phyloP scores from a whole-genome alignment of 2,329 filamentous ascomycete species.

The Fusarium xyrophilum region DNA sequence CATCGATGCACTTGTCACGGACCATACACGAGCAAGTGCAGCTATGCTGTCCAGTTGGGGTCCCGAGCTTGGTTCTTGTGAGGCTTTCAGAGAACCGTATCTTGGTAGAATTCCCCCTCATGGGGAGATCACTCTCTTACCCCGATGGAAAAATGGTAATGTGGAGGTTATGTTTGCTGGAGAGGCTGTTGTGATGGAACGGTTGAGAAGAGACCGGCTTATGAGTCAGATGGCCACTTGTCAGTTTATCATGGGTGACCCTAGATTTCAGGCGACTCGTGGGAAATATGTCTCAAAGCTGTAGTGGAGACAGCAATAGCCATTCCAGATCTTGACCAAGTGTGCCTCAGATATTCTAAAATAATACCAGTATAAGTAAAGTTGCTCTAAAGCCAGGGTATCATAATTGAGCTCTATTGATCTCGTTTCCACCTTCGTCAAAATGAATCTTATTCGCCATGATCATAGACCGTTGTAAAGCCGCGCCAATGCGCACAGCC shows the following conservation, averaged over 20 bases:
- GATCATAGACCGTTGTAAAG: conserved; percentile 64
- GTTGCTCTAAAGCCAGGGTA: fast-evolving
- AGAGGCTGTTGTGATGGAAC: conserved; percentile 4
- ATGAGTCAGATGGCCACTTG: conserved; percentile 7
- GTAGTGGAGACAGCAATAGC: background rate
- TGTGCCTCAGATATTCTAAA: background rate
- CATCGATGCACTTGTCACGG: conserved; percentile 1
- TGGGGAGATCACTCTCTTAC: conserved; percentile 12
- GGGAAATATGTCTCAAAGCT: background rate
- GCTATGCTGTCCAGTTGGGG: conserved; percentile 11
- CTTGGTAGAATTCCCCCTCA: conserved; percentile 1
- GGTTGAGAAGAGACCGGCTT: background rate
- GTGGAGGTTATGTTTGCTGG: conserved; percentile 11
- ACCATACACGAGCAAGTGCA: conserved; percentile 1
- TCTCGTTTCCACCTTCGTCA: conserved; percentile 47
- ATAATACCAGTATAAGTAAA: no score
- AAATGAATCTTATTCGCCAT: conserved; percentile 65
- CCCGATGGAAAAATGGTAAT: background rate
- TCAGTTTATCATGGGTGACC: background rate
- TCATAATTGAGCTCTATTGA: conserved; percentile 1
- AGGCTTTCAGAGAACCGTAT: conserved; percentile 12
- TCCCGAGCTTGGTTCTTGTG: conserved; percentile 8
- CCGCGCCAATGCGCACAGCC: conserved; percentile 66
- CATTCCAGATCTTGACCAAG: fast-evolving
- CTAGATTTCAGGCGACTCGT: background rate